Percentiles rank a stretch among this genome's conserved stretches.
Conservation (phyloP, 2,329 filamentous ascomycete species). For the Epichloe gansuensis region DNA sequence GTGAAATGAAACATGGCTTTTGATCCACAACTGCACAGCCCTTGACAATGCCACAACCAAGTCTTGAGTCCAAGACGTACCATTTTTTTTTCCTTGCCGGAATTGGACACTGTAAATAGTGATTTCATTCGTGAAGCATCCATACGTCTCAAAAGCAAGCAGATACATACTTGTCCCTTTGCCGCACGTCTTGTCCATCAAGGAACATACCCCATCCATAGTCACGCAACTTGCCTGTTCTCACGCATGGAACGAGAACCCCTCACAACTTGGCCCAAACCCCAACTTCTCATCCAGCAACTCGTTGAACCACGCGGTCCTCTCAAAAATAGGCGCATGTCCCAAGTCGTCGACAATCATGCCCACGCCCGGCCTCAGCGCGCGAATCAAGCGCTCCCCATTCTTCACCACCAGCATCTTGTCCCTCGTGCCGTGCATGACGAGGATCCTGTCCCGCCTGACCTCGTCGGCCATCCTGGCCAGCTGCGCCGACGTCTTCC, state of each 20-base stretch:
- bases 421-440: constrained; percentile 66
- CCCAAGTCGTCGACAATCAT: constrained; percentile 59
- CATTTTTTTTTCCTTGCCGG: too few species aligned
- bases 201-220: too few species aligned
- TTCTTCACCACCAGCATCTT: constrained; percentile 67
- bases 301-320: constrained; percentile 53
- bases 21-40: too few species aligned
- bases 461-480: constrained; percentile 51
- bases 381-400: constrained; percentile 53
- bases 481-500: constrained; percentile 58
- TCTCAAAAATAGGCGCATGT: constrained; percentile 65
- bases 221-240: too few species aligned
- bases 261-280: constrained; percentile 34
- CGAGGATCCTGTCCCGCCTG: constrained; percentile 60
- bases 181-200: too few species aligned
- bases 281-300: constrained; percentile 45
- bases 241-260: not conserved
- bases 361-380: constrained; percentile 48
- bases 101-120: too few species aligned
- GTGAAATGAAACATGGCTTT: too few species aligned
- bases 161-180: too few species aligned
- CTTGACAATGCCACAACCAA: too few species aligned
- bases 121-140: too few species aligned
- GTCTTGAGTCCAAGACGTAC: too few species aligned
- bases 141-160: too few species aligned